Percentiles rank a stretch among this genome's conserved stretches.
These are phyloP conservation scores for Rhinocladiella similis DNA, from an alignment of 2,329 filamentous ascomycete species.

Conservation along the genomic window DNA sequence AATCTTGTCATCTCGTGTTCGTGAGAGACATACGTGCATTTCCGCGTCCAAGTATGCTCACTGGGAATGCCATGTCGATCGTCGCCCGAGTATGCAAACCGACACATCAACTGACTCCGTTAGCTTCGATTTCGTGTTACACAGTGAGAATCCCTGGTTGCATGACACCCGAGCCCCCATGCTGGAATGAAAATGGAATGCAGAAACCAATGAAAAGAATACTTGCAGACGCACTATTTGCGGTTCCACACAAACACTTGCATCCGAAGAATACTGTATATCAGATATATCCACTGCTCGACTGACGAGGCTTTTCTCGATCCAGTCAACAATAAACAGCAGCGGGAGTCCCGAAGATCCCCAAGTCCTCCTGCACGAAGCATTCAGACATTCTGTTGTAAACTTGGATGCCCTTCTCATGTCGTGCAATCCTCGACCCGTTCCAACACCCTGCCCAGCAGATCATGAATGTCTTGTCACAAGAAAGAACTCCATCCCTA, in stretches of 20 bases:
- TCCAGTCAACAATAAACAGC: not conserved
- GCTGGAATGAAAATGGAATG: not conserved
- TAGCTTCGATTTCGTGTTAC: not conserved
- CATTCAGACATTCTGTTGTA: not conserved
- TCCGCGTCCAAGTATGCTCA: too few relatives aligned
- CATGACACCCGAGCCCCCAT: not conserved
- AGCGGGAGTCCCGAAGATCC: not conserved
- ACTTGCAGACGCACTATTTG: not conserved
- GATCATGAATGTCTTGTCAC: not conserved
- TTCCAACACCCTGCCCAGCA: not conserved
- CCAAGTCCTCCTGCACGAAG: not conserved
- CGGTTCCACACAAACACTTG: not conserved
- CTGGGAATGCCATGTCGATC: too few relatives aligned
- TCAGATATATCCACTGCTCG: not conserved
- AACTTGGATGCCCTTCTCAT: not conserved
- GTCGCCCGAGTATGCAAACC: not conserved
- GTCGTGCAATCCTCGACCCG: not conserved
- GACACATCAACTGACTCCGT: not conserved
- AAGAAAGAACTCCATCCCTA: not conserved
- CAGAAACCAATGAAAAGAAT: not conserved
- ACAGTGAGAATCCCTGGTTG: not conserved
- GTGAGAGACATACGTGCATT: too few relatives aligned
- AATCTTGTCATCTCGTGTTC: too few relatives aligned
- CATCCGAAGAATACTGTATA: not conserved
- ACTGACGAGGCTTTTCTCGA: not conserved